Evolutionary conservation across 1,139 yeast species (phyloP).

Genomic region (Yamadazyma trypodendri): DNA sequence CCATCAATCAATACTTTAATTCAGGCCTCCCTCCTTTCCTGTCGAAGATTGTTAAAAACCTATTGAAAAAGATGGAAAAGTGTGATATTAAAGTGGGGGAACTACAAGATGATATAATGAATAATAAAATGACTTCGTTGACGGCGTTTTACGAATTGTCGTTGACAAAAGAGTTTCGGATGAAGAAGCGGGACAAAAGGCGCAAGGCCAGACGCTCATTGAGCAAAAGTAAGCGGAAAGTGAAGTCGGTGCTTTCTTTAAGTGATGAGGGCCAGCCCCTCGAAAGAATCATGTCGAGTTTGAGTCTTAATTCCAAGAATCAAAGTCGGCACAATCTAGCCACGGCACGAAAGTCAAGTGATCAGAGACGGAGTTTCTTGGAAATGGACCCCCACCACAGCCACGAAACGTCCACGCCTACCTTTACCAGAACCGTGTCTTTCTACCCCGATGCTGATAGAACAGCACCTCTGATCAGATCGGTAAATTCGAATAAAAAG

Average conservation of each 20-base stretch:
- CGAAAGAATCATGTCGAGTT: conserved; percentile 40
- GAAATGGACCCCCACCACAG: background rate
- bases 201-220: conserved; percentile 43
- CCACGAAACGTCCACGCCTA: conserved; percentile 12
- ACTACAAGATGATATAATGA: conserved; percentile 58
- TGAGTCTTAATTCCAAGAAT: conserved; percentile 34
- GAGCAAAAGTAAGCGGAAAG: conserved; percentile 50
- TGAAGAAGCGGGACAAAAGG: conserved; percentile 40
- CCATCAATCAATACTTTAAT: conserved; percentile 41
- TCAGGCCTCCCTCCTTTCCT: conserved; percentile 47
- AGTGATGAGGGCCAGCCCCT: conserved; percentile 32
- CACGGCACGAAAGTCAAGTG: conserved; percentile 13
- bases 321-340: conserved; percentile 14
- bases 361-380: conserved; percentile 5
- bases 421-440: conserved; percentile 32
- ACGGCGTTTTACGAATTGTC: conserved; percentile 85
- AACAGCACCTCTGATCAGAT: conserved; percentile 15
- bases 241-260: conserved; percentile 41
- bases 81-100: conserved; percentile 67
- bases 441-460: conserved; percentile 30
- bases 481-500: conserved; percentile 6
- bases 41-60: conserved; percentile 61
- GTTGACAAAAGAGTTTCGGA: conserved; percentile 57
- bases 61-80: conserved; percentile 63
- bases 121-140: conserved; percentile 68